Evolutionary conservation across 139 green algal genomes (phyloP), one percentile per base, ranked within the genome.

Genomic region (Zygnema circumcarinatum): DNA sequence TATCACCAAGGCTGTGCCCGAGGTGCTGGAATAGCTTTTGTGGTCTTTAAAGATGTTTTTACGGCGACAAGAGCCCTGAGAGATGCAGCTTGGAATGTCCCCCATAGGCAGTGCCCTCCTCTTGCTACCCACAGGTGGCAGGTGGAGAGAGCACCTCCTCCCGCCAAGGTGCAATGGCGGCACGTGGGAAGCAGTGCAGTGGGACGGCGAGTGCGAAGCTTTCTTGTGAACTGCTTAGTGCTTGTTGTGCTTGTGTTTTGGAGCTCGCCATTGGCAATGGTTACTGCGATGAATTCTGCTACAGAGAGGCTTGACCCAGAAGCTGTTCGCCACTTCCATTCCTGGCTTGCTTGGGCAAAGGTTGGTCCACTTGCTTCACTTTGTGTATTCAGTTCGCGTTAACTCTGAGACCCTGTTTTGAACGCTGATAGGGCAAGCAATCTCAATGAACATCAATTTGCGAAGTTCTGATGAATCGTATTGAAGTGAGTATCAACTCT

Each of bases 31-130:
- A 53, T 90, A 31, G 85, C 85, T 38, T 88, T 90, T 62, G 76
- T 90, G 42, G 78, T 90, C 29, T 90, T 90, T 68, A 47, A 53
- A 35, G 85, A 90, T 56, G 85, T 62, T 21, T 90, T 88, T 38
- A 88, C 85, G 54, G 85, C 85, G 2, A 83, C 79, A 0, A 78
- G 85, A 38, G 85, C 85, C 29, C 29, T 90, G 22, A 56, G 47
- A 35, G 85, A 88, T 38, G 20, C 20, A 38, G 32, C 36, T 39
- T 88, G 85, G 85, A 38, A 39, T 21, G 67, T 33, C 20, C 31
- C n/a, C n/a, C 25, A 52, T 33, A 53, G 36, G 39, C 39, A 54
- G 36, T 35, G 33, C 2, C 36, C 85, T 20, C 36, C 38, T 22
- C 76, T 90, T 20, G 62, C 38, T 32, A 90, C 85, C 21, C 41